Conservation (phyloP, 1,284 basidiomycete genomes). For the Cryptococcus neoformans region DNA sequence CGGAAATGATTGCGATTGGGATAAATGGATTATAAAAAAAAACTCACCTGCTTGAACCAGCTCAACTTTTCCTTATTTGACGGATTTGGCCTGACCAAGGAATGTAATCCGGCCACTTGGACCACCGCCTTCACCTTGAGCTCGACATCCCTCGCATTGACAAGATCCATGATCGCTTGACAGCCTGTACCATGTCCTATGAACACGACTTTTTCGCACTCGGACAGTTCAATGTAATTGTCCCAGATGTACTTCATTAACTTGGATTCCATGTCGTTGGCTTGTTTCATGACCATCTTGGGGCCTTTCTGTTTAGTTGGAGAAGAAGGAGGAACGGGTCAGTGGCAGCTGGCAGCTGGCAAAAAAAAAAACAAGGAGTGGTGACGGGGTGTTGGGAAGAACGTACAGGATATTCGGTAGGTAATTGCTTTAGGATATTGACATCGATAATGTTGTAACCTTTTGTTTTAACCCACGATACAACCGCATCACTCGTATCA, state of each 20-base stretch:
- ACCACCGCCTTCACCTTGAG: conserved; percentile 64
- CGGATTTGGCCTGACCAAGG: conserved; percentile 43
- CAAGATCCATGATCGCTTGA: conserved; percentile 66
- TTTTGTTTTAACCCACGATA: conserved; percentile 66
- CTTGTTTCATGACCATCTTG: conserved; percentile 26
- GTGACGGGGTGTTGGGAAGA: background rate
- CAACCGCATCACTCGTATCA: conserved; percentile 74
- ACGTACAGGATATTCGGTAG: conserved; percentile 37
- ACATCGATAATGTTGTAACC: conserved; percentile 79
- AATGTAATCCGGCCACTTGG: conserved; percentile 68
- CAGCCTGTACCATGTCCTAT: conserved; percentile 86
- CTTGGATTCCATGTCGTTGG: conserved; percentile 48
- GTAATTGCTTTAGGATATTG: conserved; percentile 73
- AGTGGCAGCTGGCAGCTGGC: background rate
- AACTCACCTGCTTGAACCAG: conserved; percentile 44
- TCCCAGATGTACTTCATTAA: conserved; percentile 88
- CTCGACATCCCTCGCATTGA: conserved; percentile 64
- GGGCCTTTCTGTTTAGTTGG: conserved; percentile 17
- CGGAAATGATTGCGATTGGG: background rate
- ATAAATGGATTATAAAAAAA: background rate
- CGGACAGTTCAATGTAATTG: conserved; percentile 78
- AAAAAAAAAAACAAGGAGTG: too few relatives aligned
- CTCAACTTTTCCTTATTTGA: conserved; percentile 30
- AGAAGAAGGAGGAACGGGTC: background rate
- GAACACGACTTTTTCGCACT: conserved; percentile 68